Evolutionary conservation across 2,329 filamentous ascomycete species (phyloP), one percentile per base, ranked within the genome.

Genomic region (Nemania sp.): DNA sequence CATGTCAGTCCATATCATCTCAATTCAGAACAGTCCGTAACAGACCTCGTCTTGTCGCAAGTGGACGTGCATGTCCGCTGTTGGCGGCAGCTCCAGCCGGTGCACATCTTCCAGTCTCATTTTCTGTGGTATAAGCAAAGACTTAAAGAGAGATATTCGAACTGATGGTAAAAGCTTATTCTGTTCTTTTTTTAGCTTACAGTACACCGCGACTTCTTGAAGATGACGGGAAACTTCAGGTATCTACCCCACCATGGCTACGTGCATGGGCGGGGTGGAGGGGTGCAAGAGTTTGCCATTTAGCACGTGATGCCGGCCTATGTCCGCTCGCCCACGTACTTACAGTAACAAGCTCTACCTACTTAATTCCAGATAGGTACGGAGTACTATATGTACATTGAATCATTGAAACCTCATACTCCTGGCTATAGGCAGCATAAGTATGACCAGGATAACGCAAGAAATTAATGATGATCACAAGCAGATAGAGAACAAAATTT

Each of bases 51-150:
- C 86, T 69, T 90, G 83, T 24, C 87, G 82, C 62, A 90, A 75
- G 70, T 90, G 87, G 64, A 90, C 86, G 64, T 86, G 84, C 72
- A 88, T 83, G 70, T 89, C 86, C 47, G 85, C 85, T 57, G 83
- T 76, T 19, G 85, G 78, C 44, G 84, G 83, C 64, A 89, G 77
- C 73, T 83, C 78, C 37, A 80, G 61, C 57, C 66, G 63, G 30
- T 75, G 60, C 17, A 66, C 65, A 19, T 64, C 60, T 55, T 68
- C 72, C 24, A 75, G 60, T 24, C 72, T 68, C 69, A 74, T 73
- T 41, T 61, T 68, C 3, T 9, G 12, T 20, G n/a, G 37, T 22
- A n/a, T n/a, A 40, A 31, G 28, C n/a, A 14, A 4, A 31, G 12
- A n/a, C n/a, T 15, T 2, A 8, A 41, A 12, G 15, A 5, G 20